phyloP scores from a whole-genome alignment of 495 filamentous ascomycete species.

The Polyplosphaeria fusca region DNA sequence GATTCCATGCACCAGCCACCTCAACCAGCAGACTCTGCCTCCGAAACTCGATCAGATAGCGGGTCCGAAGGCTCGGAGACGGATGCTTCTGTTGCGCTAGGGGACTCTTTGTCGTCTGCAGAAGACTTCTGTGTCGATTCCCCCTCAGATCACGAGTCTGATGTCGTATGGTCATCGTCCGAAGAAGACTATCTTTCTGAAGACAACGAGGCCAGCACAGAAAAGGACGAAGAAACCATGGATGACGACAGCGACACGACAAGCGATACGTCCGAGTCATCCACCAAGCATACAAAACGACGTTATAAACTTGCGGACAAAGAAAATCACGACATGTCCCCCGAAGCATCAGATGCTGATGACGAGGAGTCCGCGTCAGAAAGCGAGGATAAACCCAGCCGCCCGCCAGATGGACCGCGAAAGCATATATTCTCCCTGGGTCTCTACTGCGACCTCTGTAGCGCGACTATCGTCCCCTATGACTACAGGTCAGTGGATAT shows the following conservation, averaged over 20 bases:
- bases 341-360: slow-evolving; percentile 1
- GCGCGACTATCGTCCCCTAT: neutral
- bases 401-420: neutral
- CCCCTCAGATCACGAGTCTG: neutral
- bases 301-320: neutral
- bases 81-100: neutral
- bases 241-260: neutral
- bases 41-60: neutral
- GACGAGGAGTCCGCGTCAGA: neutral
- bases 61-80: neutral
- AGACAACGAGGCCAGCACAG: neutral
- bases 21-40: neutral
- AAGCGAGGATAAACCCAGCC: neutral
- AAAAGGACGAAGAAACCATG: neutral
- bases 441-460: neutral
- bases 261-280: neutral
- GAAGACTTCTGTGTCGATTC: neutral
- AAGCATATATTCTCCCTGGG: neutral
- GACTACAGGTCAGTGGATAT: neutral
- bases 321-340: neutral
- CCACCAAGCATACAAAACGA: neutral
- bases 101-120: neutral
- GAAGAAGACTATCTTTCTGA: neutral
- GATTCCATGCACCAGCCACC: neutral
- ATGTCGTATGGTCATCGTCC: neutral